Evolutionary conservation across 768 basidiomycete genomes (phyloP), one percentile per base, ranked within the genome.

Genomic region (Lactarius akahatsu): DNA sequence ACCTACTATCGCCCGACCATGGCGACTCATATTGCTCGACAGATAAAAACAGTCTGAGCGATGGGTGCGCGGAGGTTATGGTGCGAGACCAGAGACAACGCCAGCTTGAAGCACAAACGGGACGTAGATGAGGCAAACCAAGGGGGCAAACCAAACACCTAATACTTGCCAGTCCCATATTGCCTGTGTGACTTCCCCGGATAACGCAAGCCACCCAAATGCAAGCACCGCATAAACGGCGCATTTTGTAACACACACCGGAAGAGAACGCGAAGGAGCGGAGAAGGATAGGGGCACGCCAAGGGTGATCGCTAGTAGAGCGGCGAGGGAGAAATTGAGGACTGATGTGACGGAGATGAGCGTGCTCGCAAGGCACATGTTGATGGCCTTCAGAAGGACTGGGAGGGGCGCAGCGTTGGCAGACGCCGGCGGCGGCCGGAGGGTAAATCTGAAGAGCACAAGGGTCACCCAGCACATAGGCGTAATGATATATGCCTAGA

Each of bases 251-350:
- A 83, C 68, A 71, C 69, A 55, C 62, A 68, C 10, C 63, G 69
- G 43, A 62, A 71, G 1, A 62, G 71, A 59, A 28, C 76, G 73
- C 1, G 80, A 71, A 8, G 80, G 77, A 15, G 80, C 76, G 10
- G 82, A 63, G 28, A 84, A 77, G 18, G 78, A 66, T n/a, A 94
- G 80, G 0, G 92, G 90, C 11, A 89, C 50, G 9, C 87, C 86
- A 20, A 94, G 80, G 10, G 85, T 71, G 32, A 90, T 74, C 0
- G 90, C 85, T 20, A 96, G 81, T 26, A 82, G 74, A 26, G 89
- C 86, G 0, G 96, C 92, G 23, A 98, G 86, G 9, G 92, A 94
- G 77, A 96, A 96, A 76, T 98, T 97, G 74, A 97, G 86, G 66
- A 97, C 88, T 18, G 93, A 89, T 34, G 87, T 87, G 43, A 92